Evolutionary conservation across 768 basidiomycete species (phyloP).

Genomic region (Tricholoma sp.): DNA sequence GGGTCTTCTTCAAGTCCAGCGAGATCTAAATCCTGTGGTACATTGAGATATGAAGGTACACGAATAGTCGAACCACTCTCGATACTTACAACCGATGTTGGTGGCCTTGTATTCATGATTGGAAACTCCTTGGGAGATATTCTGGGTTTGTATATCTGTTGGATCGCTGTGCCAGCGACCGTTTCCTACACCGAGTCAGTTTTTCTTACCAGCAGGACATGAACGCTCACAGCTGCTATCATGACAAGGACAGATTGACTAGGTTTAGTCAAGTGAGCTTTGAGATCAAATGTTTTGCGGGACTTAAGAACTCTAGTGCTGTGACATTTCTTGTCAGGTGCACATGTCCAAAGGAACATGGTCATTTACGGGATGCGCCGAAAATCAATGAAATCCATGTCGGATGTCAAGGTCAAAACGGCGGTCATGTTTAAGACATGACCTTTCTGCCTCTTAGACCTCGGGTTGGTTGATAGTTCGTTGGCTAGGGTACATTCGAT

Average conservation of each 20-base stretch:
- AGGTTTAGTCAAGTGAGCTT: slow-evolving; percentile 60
- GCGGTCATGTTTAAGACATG: slow-evolving; percentile 56
- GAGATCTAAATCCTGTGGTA: slow-evolving; percentile 55
- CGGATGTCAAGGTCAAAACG: slow-evolving; percentile 73
- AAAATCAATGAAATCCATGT: slow-evolving; percentile 71
- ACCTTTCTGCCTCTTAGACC: slow-evolving; percentile 40
- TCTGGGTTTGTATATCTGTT: slow-evolving; percentile 51
- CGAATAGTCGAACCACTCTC: not conserved
- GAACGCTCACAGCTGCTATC: slow-evolving; percentile 53
- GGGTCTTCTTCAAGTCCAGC: slow-evolving; percentile 63
- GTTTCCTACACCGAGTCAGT: slow-evolving; percentile 50
- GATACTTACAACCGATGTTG: slow-evolving; percentile 45
- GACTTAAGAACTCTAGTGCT: slow-evolving; percentile 69
- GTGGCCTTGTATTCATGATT: slow-evolving; percentile 67
- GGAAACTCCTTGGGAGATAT: slow-evolving; percentile 56
- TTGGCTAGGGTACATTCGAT: slow-evolving; percentile 53
- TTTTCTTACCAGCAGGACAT: not conserved
- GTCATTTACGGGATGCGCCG: slow-evolving; percentile 66
- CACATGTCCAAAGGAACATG: not conserved
- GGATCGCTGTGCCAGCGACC: slow-evolving; percentile 60
- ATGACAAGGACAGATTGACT: slow-evolving; percentile 64
- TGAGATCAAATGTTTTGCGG: slow-evolving; percentile 55
- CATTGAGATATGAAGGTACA: not conserved
- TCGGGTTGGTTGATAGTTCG: slow-evolving; percentile 20
- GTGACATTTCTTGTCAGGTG: slow-evolving; percentile 1